Evolutionary conservation across 495 filamentous ascomycete species (phyloP).

Genomic region (Xylaria palmicola): DNA sequence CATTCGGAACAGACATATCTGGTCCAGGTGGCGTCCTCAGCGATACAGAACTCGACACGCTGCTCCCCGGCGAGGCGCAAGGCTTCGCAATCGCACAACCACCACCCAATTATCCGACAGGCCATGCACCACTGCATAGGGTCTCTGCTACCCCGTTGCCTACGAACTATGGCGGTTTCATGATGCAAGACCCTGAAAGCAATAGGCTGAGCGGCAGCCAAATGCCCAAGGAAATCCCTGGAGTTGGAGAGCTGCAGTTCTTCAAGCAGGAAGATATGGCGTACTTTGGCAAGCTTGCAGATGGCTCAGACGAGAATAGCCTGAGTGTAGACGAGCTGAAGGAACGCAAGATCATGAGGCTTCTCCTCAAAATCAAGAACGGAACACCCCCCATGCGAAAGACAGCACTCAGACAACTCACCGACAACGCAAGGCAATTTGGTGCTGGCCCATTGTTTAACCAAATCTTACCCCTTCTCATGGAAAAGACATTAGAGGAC

Average conservation of each 20-base stretch:
- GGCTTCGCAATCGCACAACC: conserved; percentile 94
- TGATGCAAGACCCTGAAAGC: conserved; percentile 95
- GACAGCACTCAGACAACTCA: conserved; percentile 96
- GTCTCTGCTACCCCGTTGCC: conserved; percentile 71
- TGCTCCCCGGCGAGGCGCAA: conserved; percentile 74
- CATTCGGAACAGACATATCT: conserved; percentile 82
- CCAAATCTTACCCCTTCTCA: conserved; percentile 93
- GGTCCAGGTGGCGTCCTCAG: conserved; percentile 75
- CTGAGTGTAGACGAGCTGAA: conserved; percentile 95
- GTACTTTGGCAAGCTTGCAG: conserved; percentile 97
- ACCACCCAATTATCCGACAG: conserved; percentile 89
- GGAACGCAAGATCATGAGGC: conserved; percentile 96
- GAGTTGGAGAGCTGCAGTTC: conserved; percentile 95
- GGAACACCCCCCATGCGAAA: conserved; percentile 99
- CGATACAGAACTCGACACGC: conserved; percentile 90
- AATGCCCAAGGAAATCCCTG: conserved; percentile 94
- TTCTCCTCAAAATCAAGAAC: conserved; percentile 98
- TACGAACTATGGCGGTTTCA: conserved; percentile 72
- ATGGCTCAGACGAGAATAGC: conserved; percentile 87
- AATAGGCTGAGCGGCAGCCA: conserved; percentile 79
- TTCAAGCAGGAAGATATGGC: conserved; percentile 99
- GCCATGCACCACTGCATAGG: conserved; percentile 72
- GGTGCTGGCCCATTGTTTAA: conserved; percentile 94
- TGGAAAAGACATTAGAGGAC: conserved; percentile 98
- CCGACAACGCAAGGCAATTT: conserved; percentile 96